Percentiles rank a stretch among this genome's conserved stretches.
phyloP scores from a whole-genome alignment of 257 asterid genomes.

The Solanum lycopersicoides region DNA sequence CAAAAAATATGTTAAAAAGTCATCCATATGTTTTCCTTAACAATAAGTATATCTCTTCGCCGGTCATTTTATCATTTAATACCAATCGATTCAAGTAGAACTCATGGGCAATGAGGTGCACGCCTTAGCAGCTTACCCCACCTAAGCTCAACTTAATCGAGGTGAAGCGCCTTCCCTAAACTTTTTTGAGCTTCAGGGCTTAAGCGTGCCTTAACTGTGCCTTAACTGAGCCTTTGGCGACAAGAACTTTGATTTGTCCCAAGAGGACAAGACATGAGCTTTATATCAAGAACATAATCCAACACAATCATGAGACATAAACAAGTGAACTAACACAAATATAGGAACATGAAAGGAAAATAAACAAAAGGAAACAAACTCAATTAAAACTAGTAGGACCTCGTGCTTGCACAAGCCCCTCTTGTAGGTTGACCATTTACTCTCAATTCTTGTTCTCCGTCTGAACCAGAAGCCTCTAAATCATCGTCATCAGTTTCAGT shows the following conservation, averaged over 20 bases:
- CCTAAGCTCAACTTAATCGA: not conserved
- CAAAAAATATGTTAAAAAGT: not conserved
- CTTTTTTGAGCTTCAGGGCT: not conserved
- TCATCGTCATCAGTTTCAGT: slow-evolving; percentile 29
- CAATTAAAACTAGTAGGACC: slow-evolving; percentile 21
- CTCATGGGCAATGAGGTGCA: not conserved
- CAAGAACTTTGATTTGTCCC: not conserved
- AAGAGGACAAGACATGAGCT: not conserved
- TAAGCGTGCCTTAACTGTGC: not conserved
- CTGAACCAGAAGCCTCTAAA: slow-evolving; percentile 42
- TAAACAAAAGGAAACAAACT: not conserved
- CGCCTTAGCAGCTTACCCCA: not conserved
- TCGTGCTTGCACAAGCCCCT: slow-evolving; percentile 27
- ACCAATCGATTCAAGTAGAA: not conserved
- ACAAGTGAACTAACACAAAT: not conserved
- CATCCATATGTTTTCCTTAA: not conserved
- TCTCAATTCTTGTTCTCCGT: slow-evolving; percentile 34
- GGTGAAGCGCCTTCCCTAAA: not conserved
- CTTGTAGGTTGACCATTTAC: slow-evolving; percentile 16
- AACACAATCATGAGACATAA: not conserved
- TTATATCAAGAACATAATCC: not conserved
- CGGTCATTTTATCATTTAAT: not conserved
- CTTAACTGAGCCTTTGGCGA: not conserved
- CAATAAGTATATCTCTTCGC: not conserved
- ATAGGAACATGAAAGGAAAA: not conserved